These are phyloP conservation scores for Danielia reshetovae DNA, from an alignment of 805 yeast genomes.

Conservation along the genomic window DNA sequence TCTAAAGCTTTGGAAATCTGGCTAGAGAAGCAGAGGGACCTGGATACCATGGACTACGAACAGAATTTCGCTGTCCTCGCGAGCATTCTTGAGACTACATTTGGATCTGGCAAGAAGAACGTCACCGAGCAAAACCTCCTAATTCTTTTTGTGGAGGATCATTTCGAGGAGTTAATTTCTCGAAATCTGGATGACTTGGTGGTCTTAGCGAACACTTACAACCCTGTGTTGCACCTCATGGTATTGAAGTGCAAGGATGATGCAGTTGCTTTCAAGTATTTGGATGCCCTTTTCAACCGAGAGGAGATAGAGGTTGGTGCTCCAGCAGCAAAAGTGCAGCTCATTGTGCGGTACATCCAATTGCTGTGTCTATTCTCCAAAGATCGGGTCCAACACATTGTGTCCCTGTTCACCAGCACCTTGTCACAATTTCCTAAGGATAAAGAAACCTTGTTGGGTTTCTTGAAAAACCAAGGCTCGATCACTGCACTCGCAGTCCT, in stretches of 20 bases:
- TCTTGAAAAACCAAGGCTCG: constrained; percentile 24
- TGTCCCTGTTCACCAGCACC: constrained; percentile 7
- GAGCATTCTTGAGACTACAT: constrained; percentile 25
- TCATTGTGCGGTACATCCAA: constrained; percentile 21
- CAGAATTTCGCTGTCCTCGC: constrained; percentile 13
- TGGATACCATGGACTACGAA: constrained; percentile 6
- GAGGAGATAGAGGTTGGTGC: neutral
- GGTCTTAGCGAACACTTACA: constrained; percentile 28
- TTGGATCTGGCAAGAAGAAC: constrained; percentile 13
- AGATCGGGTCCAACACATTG: constrained; percentile 12
- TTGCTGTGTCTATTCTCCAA: constrained; percentile 20
- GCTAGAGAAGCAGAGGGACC: constrained; percentile 27
- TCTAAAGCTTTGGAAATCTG: constrained; percentile 54
- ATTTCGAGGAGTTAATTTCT: constrained; percentile 21
- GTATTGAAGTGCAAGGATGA: constrained; percentile 27
- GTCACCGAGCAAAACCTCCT: constrained; percentile 24
- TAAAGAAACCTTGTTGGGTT: constrained; percentile 5
- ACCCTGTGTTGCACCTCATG: constrained; percentile 37
- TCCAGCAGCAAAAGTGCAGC: neutral
- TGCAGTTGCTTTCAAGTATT: constrained; percentile 26
- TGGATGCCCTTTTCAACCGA: constrained; percentile 23
- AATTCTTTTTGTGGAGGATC: constrained; percentile 18
- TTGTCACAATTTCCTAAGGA: constrained; percentile 5
- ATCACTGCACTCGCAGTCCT: constrained; percentile 31
- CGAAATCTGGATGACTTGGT: constrained; percentile 36